Percentiles rank a stretch among this genome's conserved stretches.
phyloP scores from a whole-genome alignment of 2,329 filamentous ascomycete species.

The Blastomyces parvus region DNA sequence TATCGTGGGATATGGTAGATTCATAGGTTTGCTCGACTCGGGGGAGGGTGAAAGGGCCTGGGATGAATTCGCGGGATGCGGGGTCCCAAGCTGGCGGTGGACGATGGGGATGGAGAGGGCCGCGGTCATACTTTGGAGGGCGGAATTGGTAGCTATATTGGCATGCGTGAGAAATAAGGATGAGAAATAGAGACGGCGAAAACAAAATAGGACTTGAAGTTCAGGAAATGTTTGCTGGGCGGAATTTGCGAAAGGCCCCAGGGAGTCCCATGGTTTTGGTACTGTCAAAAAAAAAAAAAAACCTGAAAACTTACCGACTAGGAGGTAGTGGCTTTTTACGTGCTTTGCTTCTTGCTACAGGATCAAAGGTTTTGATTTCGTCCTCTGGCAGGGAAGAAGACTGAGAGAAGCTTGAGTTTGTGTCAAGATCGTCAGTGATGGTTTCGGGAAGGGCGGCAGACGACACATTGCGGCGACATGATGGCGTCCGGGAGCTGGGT shows the following conservation, averaged over 20 bases:
- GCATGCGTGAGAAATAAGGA: neutral
- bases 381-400: conserved; percentile 28
- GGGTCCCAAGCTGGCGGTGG: conserved; percentile 80
- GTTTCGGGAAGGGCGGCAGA: conserved; percentile 27
- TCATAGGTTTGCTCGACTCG: conserved; percentile 86
- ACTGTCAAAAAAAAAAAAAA: neutral
- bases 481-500: conserved; percentile 24
- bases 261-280: neutral
- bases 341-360: conserved; percentile 38
- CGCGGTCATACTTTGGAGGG: conserved; percentile 87
- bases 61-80: conserved; percentile 74
- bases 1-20: conserved; percentile 73
- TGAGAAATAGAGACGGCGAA: neutral
- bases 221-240: neutral
- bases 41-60: conserved; percentile 81
- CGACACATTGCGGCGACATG: conserved; percentile 40
- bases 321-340: conserved; percentile 39
- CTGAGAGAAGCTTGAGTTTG: conserved; percentile 34
- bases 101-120: conserved; percentile 85
- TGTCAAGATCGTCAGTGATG: conserved; percentile 40
- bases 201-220: conserved; percentile 1
- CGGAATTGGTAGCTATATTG: conserved; percentile 77
- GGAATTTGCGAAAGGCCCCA: neutral
- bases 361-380: conserved; percentile 42
- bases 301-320: conserved; percentile 41